A percentile compares a stretch with the other conserved stretches of the same genome.
Evolutionary conservation across 169 alveolate genomes (phyloP).

Genomic region (Sarcocystis neurona): DNA sequence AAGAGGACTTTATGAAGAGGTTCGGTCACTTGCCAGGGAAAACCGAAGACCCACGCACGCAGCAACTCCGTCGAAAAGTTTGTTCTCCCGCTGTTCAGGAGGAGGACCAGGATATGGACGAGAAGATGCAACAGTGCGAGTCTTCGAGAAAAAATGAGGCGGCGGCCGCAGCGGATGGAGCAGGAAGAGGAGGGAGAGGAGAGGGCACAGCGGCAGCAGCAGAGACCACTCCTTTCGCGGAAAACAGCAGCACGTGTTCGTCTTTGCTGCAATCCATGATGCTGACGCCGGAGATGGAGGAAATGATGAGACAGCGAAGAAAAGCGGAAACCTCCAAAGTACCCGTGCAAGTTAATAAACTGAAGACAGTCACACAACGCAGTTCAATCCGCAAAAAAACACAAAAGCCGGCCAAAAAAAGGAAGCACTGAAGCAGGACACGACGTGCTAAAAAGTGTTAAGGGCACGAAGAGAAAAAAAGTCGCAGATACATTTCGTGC

Average conservation of each 20-base stretch:
- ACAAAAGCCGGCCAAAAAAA: too few species aligned
- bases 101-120: not conserved
- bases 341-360: slow-evolving; percentile 28
- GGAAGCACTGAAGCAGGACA: too few species aligned
- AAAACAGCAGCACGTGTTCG: not conserved
- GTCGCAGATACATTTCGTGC: too few species aligned
- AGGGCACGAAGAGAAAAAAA: too few species aligned
- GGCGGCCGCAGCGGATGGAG: not conserved
- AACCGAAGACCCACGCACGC: slow-evolving; percentile 15
- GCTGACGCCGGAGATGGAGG: not conserved
- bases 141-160: too few species aligned
- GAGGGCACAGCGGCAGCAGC: not conserved
- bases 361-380: too few species aligned
- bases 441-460: too few species aligned
- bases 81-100: not conserved
- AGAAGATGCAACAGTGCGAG: not conserved
- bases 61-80: not conserved
- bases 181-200: not conserved
- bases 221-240: not conserved
- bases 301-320: not conserved
- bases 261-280: not conserved
- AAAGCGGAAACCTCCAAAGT: not conserved
- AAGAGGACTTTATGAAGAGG: slow-evolving; percentile 22
- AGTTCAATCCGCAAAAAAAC: too few species aligned
- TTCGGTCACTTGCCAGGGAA: slow-evolving; percentile 21